Base-by-base conservation (phyloP, 768 basidiomycete genomes). In the Crassisporium funariophilum region DNA sequence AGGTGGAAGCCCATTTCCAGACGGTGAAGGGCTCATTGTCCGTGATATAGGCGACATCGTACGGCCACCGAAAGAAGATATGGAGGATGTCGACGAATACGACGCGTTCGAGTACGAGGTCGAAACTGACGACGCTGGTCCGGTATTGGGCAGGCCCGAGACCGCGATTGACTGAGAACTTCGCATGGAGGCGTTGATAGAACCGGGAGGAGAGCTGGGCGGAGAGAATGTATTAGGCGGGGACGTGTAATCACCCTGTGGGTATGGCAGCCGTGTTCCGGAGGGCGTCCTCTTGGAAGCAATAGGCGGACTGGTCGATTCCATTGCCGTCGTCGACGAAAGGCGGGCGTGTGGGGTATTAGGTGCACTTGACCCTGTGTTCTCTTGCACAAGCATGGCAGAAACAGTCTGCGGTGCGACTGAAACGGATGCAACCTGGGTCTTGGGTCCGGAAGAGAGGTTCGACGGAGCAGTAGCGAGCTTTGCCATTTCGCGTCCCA, bases 401-500 rank as follows among this genome's bases (percentile, higher is more conserved):
- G 82, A 79, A 2, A 71, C 74, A 2, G 75, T 70, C 7, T 73
- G 74, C 1, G 80, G 76, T 0, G 70, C 66, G 1, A 71, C 64
- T 8, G 71, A 67, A n/a, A 77, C 59, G 5, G 77, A 64, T 8
- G 77, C 74, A 11, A 77, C 67, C 27, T 73, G 70, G 6, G 74
- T 73, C 7, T 72, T 73, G 2, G 79, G 75, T 3, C 75, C 79
- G 36, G 77, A 75, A 4, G 79, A 77, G 6, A 82, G 68, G 35
- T 79, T 76, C 1, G 65, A 53, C 4, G 72, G 66, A 0, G 84
- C 69, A 1, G 78, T 83, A 0, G 77, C 81, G 40, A 90, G 62
- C 55, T 78, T 86, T 4, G 89, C 88, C 81, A 91, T 84, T 64
- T 90, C 89, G 11, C 86, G 77, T 9, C 89, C 89, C 1, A 91